Evolutionary conservation across 176 grass and related monocot genomes (phyloP).

Genomic region (Phoenix roebelenii): DNA sequence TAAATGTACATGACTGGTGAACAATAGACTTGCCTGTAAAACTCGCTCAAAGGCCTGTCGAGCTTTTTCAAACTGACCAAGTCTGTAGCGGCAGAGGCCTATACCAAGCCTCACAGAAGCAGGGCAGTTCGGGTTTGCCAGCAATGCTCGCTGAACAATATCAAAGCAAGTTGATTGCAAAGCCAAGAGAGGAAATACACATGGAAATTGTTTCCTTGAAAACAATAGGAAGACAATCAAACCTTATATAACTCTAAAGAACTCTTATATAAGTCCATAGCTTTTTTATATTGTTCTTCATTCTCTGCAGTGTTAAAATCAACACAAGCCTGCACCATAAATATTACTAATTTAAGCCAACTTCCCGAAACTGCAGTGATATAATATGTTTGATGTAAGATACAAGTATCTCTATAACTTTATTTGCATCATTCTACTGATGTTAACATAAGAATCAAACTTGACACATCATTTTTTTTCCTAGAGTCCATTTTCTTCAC

Average conservation of each 20-base stretch:
- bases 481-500: no score
- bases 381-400: no score
- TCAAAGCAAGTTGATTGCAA: slow-evolving; percentile 4
- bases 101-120: slow-evolving; percentile 86
- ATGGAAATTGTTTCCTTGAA: not conserved
- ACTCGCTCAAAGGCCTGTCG: slow-evolving; percentile 86
- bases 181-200: not conserved
- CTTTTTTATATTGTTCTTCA: slow-evolving; percentile 75
- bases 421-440: no score
- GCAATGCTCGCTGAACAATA: slow-evolving; percentile 50
- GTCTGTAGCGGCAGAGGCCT: slow-evolving; percentile 86
- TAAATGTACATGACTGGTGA: not conserved
- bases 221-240: not conserved
- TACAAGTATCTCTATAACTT: no score
- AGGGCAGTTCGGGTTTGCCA: slow-evolving; percentile 50
- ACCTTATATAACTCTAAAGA: slow-evolving; percentile 88
- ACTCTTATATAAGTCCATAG: slow-evolving; percentile 67
- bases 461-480: no score
- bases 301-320: slow-evolving; percentile 70
- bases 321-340: slow-evolving; percentile 67
- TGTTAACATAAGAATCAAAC: no score
- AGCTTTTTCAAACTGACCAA: slow-evolving; percentile 83
- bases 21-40: slow-evolving; percentile 37
- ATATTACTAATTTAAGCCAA: slow-evolving; percentile 10
- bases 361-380: not conserved